phyloP scores from a whole-genome alignment of 2,329 filamentous ascomycete species.

The Septoria petroselini region DNA sequence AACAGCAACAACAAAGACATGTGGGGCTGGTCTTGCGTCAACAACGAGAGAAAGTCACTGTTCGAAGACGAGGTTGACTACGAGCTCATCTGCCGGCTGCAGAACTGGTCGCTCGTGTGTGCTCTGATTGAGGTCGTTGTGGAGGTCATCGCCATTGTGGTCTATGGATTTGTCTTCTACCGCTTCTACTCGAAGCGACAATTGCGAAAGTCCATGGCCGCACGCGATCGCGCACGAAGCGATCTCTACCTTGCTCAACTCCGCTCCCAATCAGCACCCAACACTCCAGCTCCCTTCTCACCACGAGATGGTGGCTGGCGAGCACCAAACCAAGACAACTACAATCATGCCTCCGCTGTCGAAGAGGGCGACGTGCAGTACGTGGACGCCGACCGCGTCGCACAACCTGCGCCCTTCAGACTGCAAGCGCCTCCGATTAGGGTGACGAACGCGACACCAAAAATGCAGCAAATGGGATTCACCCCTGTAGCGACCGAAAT shows the following conservation, averaged over 20 bases:
- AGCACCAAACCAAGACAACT: constrained; percentile 42
- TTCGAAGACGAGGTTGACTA: constrained; percentile 83
- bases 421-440: constrained; percentile 81
- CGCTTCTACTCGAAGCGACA: constrained; percentile 95
- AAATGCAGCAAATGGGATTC: constrained; percentile 62
- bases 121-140: constrained; percentile 95
- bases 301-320: constrained; percentile 53
- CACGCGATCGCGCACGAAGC: constrained; percentile 87
- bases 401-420: constrained; percentile 62
- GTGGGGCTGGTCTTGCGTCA: constrained; percentile 97
- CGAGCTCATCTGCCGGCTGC: constrained; percentile 81
- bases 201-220: constrained; percentile 94
- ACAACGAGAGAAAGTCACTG: constrained; percentile 71
- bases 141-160: constrained; percentile 82
- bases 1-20: constrained; percentile 78
- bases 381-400: constrained; percentile 54
- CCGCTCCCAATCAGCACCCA: constrained; percentile 78
- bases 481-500: constrained; percentile 41
- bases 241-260: constrained; percentile 80
- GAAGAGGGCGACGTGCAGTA: constrained; percentile 55
- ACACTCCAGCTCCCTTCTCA: constrained; percentile 71
- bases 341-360: constrained; percentile 39
- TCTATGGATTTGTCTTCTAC: constrained; percentile 95
- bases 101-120: constrained; percentile 96
- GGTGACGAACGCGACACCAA: constrained; percentile 74